These are phyloP conservation scores for Blastocystis sp. DNA, from an alignment of 352 stramenopile genomes.

Conservation along the genomic window DNA sequence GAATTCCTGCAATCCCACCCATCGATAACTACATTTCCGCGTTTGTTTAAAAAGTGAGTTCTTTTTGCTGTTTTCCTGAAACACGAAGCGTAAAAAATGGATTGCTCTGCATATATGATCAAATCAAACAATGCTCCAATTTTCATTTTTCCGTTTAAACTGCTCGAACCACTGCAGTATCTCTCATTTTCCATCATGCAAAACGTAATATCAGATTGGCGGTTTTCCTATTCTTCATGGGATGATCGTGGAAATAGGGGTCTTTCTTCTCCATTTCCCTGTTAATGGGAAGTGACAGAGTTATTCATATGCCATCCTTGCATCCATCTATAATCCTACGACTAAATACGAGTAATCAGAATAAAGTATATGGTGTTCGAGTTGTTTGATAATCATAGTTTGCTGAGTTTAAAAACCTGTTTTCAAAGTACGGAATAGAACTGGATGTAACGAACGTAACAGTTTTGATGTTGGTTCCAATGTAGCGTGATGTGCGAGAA, in stretches of 20 bases:
- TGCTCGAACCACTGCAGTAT: too few species aligned
- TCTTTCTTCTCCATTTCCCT: neutral
- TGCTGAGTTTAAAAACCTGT: conserved; percentile 10
- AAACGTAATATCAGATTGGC: too few species aligned
- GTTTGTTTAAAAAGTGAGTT: neutral
- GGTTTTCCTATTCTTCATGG: neutral
- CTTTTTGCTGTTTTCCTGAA: neutral
- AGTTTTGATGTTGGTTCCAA: neutral
- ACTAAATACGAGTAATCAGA: conserved; percentile 52
- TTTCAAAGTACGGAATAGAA: conserved; percentile 24
- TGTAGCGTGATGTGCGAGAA: conserved; percentile 46
- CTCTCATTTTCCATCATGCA: too few species aligned
- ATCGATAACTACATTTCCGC: neutral
- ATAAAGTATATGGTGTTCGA: neutral
- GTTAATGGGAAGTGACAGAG: neutral
- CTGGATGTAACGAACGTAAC: conserved; percentile 18
- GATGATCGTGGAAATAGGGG: neutral
- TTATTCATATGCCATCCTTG: neutral
- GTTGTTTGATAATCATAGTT: neutral
- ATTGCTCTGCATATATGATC: too few species aligned
- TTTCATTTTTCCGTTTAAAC: too few species aligned
- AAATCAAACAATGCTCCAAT: too few species aligned
- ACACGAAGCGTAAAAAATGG: neutral
- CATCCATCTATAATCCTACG: neutral
- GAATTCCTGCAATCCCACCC: neutral